Evolutionary conservation across 2,329 filamentous ascomycete genomes (phyloP).

Genomic region (Leptographium flavum): DNA sequence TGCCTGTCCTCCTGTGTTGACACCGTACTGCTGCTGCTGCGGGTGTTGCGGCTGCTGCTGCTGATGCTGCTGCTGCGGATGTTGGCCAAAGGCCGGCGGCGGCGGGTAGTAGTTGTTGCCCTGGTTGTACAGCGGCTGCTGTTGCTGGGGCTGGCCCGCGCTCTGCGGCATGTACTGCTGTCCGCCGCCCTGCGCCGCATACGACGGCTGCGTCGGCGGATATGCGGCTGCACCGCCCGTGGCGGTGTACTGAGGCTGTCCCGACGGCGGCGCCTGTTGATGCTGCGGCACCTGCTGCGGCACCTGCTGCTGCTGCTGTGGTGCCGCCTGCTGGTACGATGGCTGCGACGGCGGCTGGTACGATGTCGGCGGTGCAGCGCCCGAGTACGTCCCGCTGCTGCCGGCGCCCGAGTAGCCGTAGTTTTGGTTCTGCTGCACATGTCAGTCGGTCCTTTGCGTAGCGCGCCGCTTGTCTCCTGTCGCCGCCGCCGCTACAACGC

Average conservation of each 20-base stretch:
- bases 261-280: too few relatives aligned
- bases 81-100: too few relatives aligned
- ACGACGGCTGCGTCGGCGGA: background rate
- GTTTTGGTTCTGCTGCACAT: slow-evolving; percentile 16
- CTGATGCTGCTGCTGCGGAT: background rate
- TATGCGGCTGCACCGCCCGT: too few relatives aligned
- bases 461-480: background rate
- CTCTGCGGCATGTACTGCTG: background rate
- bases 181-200: background rate
- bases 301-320: too few relatives aligned
- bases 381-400: slow-evolving; percentile 42
- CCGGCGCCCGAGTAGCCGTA: slow-evolving; percentile 49
- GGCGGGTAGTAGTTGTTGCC: too few relatives aligned
- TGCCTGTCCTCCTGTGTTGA: background rate
- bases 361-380: slow-evolving; percentile 46
- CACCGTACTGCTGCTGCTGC: background rate
- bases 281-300: too few relatives aligned
- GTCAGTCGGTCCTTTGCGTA: background rate
- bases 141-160: background rate
- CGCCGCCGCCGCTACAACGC: slow-evolving; percentile 18
- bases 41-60: background rate
- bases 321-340: slow-evolving; percentile 9
- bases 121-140: background rate
- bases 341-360: slow-evolving; percentile 30
- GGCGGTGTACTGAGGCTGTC: too few relatives aligned